Evolutionary conservation across 2,329 filamentous ascomycete species (phyloP), one percentile per base, ranked within the genome.

Genomic region (Penicillium sp.): DNA sequence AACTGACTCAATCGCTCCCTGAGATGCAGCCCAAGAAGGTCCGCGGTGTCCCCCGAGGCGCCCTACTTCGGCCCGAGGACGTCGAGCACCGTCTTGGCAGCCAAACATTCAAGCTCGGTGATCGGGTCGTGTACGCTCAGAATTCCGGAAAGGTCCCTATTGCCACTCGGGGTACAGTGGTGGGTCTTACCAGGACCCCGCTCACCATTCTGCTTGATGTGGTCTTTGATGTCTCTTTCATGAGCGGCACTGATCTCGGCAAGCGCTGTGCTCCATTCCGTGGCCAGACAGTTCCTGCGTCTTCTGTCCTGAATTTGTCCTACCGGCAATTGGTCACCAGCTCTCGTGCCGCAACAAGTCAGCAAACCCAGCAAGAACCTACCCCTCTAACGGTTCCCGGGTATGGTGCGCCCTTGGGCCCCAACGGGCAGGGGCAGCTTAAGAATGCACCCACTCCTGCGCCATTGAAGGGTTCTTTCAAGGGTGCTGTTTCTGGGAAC

Each of bases 121-220:
- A 99, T 74, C 89, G 96, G 22, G 86, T 99, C 24, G 90, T 96
- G 41, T 99, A 97, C 73, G 91, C 93, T 9, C 90, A 93, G 67
- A 90, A 93, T 64, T 91, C 93, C 54, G 95, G 95, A 63, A 93
- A 96, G 70, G 93, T 99, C 1, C 95, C 95, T 1, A 96, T 99
- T 67, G 93, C 90, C 35, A 90, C 90, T 52, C 86, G 89, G 53
- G 95, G 96, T 67, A 98, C 95, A 1, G 91, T 99, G n/a, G 89
- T 96, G 55, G 95, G 95, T 35, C 89, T 97, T 70, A 97, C 92
- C 59, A 89, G 91, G 55, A 97, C 93, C 29, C 84, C 92, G 21
- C 90, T 90, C 55, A 89, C 88, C 26, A 85, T 90, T 47, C 82
- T 97, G 56, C 82, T 99, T 37, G 95, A 99, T 72, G 85, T 98